These are phyloP conservation scores for Clavispora fructus DNA, from an alignment of 805 yeast genomes.

Conservation along the genomic window DNA sequence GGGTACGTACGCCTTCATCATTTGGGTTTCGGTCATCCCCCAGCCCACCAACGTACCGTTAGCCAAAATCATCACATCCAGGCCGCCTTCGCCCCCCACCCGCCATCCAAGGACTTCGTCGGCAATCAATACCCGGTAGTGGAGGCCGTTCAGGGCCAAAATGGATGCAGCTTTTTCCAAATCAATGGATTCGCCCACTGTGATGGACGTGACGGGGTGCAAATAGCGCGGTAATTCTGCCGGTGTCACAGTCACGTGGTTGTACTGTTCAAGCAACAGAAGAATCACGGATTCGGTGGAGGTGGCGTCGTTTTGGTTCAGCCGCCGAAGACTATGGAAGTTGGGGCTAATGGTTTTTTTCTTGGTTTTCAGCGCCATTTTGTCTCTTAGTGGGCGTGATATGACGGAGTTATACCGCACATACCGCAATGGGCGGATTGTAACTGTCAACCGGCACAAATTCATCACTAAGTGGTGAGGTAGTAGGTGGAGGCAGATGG, in stretches of 20 bases:
- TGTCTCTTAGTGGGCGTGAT: neutral
- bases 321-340: slow-evolving; percentile 9
- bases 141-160: slow-evolving; percentile 20
- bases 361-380: slow-evolving; percentile 1
- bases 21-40: slow-evolving; percentile 61
- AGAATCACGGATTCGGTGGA: slow-evolving; percentile 11
- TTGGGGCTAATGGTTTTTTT: slow-evolving; percentile 11
- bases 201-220: slow-evolving; percentile 59
- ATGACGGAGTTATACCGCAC: neutral
- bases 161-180: slow-evolving; percentile 41
- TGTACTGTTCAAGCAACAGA: slow-evolving; percentile 12
- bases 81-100: neutral
- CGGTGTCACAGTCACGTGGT: slow-evolving; percentile 13
- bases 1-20: slow-evolving; percentile 47
- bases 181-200: slow-evolving; percentile 70
- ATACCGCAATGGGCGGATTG: neutral
- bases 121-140: slow-evolving; percentile 40
- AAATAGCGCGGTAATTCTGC: slow-evolving; percentile 23
- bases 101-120: slow-evolving; percentile 61
- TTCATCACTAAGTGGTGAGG: neutral
- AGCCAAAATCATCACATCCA: slow-evolving; percentile 61
- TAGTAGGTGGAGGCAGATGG: neutral
- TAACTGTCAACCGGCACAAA: neutral
- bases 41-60: slow-evolving; percentile 83
- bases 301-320: slow-evolving; percentile 22